Conservation (phyloP, 306 rosid species). For the Nissolia schottii region DNA sequence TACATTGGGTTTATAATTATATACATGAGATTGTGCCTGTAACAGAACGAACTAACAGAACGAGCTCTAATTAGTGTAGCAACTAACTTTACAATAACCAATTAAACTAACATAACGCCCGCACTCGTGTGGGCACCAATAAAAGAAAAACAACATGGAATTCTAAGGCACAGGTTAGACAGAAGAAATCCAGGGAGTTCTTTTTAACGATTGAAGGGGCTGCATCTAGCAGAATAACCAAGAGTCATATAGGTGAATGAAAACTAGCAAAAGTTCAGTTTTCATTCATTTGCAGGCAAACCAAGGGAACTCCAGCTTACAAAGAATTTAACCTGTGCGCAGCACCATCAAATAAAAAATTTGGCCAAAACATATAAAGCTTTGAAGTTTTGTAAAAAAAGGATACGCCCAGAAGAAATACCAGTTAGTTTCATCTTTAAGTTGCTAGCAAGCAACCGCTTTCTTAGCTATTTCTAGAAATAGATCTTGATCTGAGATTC, state of each 20-base stretch:
- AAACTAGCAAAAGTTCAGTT: not conserved
- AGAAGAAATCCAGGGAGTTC: not conserved
- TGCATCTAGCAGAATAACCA: not conserved
- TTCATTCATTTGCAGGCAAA: not conserved
- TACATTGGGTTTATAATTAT: no score
- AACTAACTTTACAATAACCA: no score
- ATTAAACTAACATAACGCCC: no score
- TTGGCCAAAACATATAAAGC: not conserved
- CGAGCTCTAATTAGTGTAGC: no score
- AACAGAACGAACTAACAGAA: no score
- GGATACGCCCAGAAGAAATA: not conserved
- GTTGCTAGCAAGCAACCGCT: not conserved
- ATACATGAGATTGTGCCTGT: no score
- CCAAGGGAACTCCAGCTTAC: not conserved
- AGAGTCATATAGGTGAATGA: not conserved
- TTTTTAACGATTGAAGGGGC: not conserved
- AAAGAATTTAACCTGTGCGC: not conserved
- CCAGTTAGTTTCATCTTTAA: not conserved
- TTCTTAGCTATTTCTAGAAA: not conserved
- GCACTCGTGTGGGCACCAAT: no score
- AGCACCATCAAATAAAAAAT: not conserved
- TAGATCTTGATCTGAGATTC: not conserved
- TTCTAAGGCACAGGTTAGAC: not conserved
- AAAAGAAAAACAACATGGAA: not conserved
- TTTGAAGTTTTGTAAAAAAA: not conserved